Base-by-base conservation (phyloP, 2,329 filamentous ascomycete genomes). In the Chalaropsis ovoidea region DNA sequence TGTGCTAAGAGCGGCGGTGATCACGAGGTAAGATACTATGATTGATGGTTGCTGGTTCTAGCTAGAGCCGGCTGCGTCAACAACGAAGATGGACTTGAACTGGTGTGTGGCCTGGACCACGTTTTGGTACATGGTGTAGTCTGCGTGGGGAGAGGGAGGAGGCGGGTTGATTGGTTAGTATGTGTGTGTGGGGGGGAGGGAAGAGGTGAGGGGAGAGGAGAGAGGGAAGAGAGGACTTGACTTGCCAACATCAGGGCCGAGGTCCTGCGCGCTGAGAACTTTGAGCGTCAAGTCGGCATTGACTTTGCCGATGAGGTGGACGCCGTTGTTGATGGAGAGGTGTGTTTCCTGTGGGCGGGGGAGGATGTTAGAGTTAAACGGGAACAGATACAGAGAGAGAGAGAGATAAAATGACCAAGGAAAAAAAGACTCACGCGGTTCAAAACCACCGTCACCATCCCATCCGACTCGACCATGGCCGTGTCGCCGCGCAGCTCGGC, bases 241-340 rank as follows among this genome's bases (percentile, higher is more conserved):
- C 86, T 67, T 78, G 91, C 89, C 87, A 69, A 92, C 82, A 64
- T 77, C 76, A 13, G 78, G 76, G 5, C 89, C 89, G 62, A 92
- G 80, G 74, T 93, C 88, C 63, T 83, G 81, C 17, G 85, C 82
- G 68, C 79, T 85, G 69, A 90, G 77, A 35, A 88, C 87, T 72
- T 86, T 88, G 70, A 94, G 78, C 19, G 83, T 82, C 24, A 90
- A 77, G 74, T 93, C 89, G 1, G 80, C 79, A 71, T 88, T 86
- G 60, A 94, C 88, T 74, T 90, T 92, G 69, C 89, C 89, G 68
- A 93, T 88, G 69, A 94, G 77, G 72, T 94, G 89, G 10, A 86
- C 86, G 8, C 82, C 85, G 72, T 89, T 87, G 62, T 86, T 85
- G 63, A 85, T 80, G 27, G 81, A 79, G 24, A 92, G 82, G 71